Base-by-base conservation (phyloP, 2,329 filamentous ascomycete species). In the Leptosphaerulina australis region DNA sequence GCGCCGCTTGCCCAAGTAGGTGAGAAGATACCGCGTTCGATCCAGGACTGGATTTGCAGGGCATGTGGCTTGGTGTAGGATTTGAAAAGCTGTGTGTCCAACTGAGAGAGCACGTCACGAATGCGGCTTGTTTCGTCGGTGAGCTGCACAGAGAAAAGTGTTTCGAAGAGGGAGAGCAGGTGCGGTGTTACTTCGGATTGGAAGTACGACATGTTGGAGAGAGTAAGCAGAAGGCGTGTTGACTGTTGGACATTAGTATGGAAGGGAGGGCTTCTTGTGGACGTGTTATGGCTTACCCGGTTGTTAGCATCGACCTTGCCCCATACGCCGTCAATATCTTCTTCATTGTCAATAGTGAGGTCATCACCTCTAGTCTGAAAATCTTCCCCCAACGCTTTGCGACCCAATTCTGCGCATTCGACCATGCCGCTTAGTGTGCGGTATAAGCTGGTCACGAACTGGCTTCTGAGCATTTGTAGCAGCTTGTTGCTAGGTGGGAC, bases 371-470 rank as follows among this genome's bases (percentile, higher is more conserved):
- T 79, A 66, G 79, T 77, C 49, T 81, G 78, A 49, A 79, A 78
- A 7, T 78, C 76, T 17, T 76, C 76, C 35, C 87, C 85, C 0
- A 83, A 77, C 60, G 84, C 85, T 60, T 86, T 83, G 11, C 85
- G 72, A 3, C 86, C 82, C 49, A 85, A 85, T 74, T 97, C 91
- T 3, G 94, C 93, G 72, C 96, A 97, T 74, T 97, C 94, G 1
- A 99, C 91, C 85, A 99, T 93, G 17, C 93, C 94, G 63, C 90
- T 95, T 28, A 99, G 77, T 5, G 91, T 91, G 71, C 96, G 96
- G 74, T 97, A 97, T 33, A 99, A 77, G 50, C 92, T 96, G 5
- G 88, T 91, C 12, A 96, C 91, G 67, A 99, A 99, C 67, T 96
- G 91, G 58, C 86, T 88, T 58, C 92, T 84, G 12, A 97, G 91